Evolutionary conservation across 73 alveolate species (phyloP).

Genomic region (Loxodes magnus): DNA sequence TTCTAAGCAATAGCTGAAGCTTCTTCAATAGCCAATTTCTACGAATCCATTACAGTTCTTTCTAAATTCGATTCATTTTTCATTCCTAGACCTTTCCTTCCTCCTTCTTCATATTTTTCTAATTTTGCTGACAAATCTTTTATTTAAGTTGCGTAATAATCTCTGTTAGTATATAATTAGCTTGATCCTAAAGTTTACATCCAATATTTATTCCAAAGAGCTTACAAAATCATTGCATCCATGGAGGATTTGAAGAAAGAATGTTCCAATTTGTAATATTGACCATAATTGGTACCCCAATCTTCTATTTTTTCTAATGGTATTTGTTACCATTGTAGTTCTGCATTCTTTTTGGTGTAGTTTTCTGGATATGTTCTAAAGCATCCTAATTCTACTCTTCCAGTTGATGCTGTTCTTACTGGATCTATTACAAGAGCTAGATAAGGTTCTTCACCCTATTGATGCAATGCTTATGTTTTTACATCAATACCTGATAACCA

Average conservation of each 20-base stretch:
- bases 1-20: too few species aligned
- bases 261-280: slow-evolving; percentile 63
- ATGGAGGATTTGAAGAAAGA: slow-evolving; percentile 63
- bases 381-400: slow-evolving; percentile 86
- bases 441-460: slow-evolving; percentile 81
- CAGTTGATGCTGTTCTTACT: slow-evolving; percentile 63
- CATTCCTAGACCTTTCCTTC: not conserved
- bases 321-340: slow-evolving; percentile 47
- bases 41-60: too few species aligned
- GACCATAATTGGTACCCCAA: slow-evolving; percentile 82
- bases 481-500: slow-evolving; percentile 98
- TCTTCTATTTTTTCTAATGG: slow-evolving; percentile 87
- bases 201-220: slow-evolving; percentile 90
- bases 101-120: not conserved
- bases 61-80: too few species aligned
- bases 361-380: slow-evolving; percentile 89
- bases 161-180: slow-evolving; percentile 42
- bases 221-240: slow-evolving; percentile 63
- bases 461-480: slow-evolving; percentile 69
- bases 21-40: too few species aligned
- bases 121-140: slow-evolving; percentile 1
- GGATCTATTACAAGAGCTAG: slow-evolving; percentile 94
- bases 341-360: slow-evolving; percentile 28
- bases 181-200: slow-evolving; percentile 59
- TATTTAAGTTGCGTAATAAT: not conserved